phyloP scores from a whole-genome alignment of 208 protist species.

The Angomonas ambiguus region DNA sequence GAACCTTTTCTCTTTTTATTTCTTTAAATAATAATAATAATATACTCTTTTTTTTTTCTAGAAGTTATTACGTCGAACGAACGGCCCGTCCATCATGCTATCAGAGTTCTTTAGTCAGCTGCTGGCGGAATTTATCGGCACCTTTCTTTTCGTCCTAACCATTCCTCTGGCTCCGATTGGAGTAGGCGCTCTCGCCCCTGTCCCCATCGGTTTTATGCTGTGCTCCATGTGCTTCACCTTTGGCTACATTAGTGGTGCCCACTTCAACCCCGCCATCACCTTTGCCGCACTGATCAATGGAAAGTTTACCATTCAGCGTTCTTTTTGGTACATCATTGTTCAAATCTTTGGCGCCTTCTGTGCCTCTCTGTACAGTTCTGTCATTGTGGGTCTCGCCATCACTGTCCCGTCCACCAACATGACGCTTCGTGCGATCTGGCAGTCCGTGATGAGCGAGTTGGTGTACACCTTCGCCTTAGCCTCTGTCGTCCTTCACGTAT shows the following conservation, averaged over 20 bases:
- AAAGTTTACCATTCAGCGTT: slow-evolving; percentile 57
- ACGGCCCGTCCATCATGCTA: slow-evolving; percentile 26
- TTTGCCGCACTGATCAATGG: slow-evolving; percentile 85
- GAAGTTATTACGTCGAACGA: not conserved
- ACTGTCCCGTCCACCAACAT: slow-evolving; percentile 35
- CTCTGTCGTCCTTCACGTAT: slow-evolving; percentile 76
- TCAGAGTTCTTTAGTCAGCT: slow-evolving; percentile 63
- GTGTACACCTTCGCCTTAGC: slow-evolving; percentile 81
- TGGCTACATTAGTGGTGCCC: slow-evolving; percentile 88
- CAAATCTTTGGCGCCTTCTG: slow-evolving; percentile 77
- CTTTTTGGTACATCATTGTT: slow-evolving; percentile 61
- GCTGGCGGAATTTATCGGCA: slow-evolving; percentile 81
- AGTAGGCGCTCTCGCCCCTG: slow-evolving; percentile 57
- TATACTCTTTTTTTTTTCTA: not conserved
- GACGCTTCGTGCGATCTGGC: slow-evolving; percentile 47
- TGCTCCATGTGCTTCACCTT: slow-evolving; percentile 89
- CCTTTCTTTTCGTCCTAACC: slow-evolving; percentile 80
- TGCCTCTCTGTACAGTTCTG: slow-evolving; percentile 61
- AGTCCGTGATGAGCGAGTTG: slow-evolving; percentile 65
- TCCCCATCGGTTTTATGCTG: slow-evolving; percentile 87
- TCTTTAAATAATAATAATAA: not conserved
- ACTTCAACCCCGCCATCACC: slow-evolving; percentile 92
- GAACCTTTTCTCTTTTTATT: not conserved
- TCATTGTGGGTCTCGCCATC: slow-evolving; percentile 78
- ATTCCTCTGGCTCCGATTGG: slow-evolving; percentile 64